Conservation (phyloP, 331 rosid species). For the Erythrophleum ivorense region DNA sequence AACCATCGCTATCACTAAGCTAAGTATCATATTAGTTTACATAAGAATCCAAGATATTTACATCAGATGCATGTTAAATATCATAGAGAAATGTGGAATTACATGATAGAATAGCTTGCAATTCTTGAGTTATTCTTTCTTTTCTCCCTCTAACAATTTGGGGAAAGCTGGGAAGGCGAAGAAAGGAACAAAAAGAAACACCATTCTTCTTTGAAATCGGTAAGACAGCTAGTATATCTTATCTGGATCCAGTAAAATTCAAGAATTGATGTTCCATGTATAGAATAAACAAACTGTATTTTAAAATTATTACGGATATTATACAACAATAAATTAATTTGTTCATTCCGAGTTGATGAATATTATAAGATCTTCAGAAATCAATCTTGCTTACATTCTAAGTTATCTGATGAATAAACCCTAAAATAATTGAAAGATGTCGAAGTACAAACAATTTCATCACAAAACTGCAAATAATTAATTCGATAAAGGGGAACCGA, state of each 20-base stretch:
- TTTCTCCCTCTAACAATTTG: not conserved
- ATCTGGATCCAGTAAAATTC: slow-evolving; percentile 1
- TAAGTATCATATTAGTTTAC: not conserved
- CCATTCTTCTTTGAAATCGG: not conserved
- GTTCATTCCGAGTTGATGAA: not conserved
- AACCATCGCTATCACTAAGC: not conserved
- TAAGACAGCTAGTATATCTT: not conserved
- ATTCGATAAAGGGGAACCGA: not conserved
- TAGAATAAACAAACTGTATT: not conserved
- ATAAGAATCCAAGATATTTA: not conserved
- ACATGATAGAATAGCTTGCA: not conserved
- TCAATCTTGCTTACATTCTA: not conserved
- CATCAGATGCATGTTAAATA: not conserved
- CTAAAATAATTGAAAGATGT: not conserved
- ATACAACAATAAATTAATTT: not conserved
- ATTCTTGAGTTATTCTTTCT: not conserved
- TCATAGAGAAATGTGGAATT: not conserved
- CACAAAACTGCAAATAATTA: not conserved
- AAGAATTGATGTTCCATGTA: not conserved
- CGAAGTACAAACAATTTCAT: not conserved
- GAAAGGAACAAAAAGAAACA: not conserved
- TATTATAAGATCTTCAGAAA: not conserved
- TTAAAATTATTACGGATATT: not conserved
- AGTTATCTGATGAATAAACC: slow-evolving; percentile 1
- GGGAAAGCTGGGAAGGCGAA: not conserved